Base-by-base conservation (phyloP, 2,329 filamentous ascomycete genomes). In the Colletotrichum simmondsii region DNA sequence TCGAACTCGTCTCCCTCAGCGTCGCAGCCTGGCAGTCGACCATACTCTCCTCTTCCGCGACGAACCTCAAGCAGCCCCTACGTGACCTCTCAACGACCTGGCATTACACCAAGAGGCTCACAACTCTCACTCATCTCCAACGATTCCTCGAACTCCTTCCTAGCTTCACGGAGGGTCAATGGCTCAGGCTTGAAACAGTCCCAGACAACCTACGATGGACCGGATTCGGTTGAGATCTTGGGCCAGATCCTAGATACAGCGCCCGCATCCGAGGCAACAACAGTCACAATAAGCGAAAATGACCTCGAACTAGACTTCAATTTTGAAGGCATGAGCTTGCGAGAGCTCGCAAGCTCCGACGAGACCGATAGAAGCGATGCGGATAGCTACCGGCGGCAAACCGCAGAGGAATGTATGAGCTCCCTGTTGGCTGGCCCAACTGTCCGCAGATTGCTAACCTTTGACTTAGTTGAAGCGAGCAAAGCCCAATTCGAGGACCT, bases 401-500 rank as follows among this genome's bases (percentile, higher is more conserved):
- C 91, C 62, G 83, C 90, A 72, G 91, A 93, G 84, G 92, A 95
- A 84, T 95, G 93, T 95, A 87, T 77, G 92, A 49, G 52, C 32
- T n/a, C 14, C 22, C 62, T 5, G 24, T 22, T 10, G 26, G 8
- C 28, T 63, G 28, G 19, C 49, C 22, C 7, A 22, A 24, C 14
- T 14, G 57, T 57, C 19, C 26, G 71, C 32, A 68, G 72, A 52
- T 22, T 14, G 64, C 67, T 78, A 75, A 75, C 66, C 11, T 61
- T 26, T 12, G 19, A 7, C 75, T 60, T 75, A 92, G 94, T 95
- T 81, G 93, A 97, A 81, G 89, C 89, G 75, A 94, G 98, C 76
- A 94, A 93, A 81, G 87, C 92, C 78, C 95, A 93, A 78, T 97
- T 97, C 77, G 93, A 98, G 81, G 95, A 97, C 69, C 87, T 99